Evolutionary conservation across 352 stramenopile genomes (phyloP).

Genomic region (Phytophthora citrophthora): DNA sequence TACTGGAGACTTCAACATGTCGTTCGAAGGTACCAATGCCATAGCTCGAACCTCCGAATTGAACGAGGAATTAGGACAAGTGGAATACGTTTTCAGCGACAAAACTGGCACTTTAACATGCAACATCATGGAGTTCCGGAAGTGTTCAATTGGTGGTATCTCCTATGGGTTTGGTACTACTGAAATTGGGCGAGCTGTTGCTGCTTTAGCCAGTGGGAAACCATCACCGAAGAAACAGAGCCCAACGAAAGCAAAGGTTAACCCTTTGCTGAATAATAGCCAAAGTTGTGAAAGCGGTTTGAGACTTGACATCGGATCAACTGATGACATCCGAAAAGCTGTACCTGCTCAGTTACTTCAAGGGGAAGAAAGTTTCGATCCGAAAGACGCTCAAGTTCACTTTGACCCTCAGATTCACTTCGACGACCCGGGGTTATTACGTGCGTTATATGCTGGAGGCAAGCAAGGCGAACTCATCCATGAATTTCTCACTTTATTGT

Average conservation of each 20-base stretch:
- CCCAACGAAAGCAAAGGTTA: constrained; percentile 24
- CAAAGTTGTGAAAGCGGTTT: constrained; percentile 7
- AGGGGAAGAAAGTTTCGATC: constrained; percentile 22
- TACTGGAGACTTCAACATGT: constrained; percentile 86
- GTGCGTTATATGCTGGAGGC: constrained; percentile 42
- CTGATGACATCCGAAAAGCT: constrained; percentile 23
- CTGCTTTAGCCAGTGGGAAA: constrained; percentile 34
- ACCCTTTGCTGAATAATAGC: constrained; percentile 1
- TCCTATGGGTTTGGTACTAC: constrained; percentile 88
- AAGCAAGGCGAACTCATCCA: constrained; percentile 47
- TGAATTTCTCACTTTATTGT: constrained; percentile 66
- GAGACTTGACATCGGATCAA: constrained; percentile 29
- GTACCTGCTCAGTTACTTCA: background rate
- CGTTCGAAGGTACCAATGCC: constrained; percentile 71
- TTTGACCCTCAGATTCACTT: constrained; percentile 60
- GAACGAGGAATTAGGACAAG: constrained; percentile 94
- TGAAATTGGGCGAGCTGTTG: constrained; percentile 95
- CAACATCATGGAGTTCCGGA: constrained; percentile 98
- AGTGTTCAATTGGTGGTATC: constrained; percentile 87
- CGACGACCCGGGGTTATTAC: constrained; percentile 51
- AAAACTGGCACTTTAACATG: constrained; percentile 99
- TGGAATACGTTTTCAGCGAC: constrained; percentile 99
- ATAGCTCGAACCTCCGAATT: constrained; percentile 88
- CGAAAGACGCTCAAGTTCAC: constrained; percentile 53
- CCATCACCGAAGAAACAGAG: background rate